Evolutionary conservation across 352 stramenopile species (phyloP), one percentile per base, ranked within the genome.

Genomic region (Phytophthora europaea): DNA sequence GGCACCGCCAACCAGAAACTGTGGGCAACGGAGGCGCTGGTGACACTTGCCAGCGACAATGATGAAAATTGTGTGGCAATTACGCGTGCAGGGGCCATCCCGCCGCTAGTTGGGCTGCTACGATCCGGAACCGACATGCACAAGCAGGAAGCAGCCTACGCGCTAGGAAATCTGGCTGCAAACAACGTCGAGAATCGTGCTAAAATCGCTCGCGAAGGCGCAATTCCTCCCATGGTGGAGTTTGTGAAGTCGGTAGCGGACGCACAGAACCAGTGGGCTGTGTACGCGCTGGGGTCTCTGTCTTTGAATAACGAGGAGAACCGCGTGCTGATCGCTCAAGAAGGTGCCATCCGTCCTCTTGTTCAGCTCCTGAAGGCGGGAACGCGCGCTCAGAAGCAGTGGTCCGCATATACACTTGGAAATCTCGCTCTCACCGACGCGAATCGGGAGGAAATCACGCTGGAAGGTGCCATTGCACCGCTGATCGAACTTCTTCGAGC

Each of bases 1-100:
- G 64, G 70, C 4, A 61, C 57, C 4, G n/a, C 23, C 10, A 69
- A 73, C 53, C 65, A 77, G 34, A 68, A 77, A 15, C 9, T 65
- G 7, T 77, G 64, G 64, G 57, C 65, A 3, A 36, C 58, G 0
- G 56, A 77, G 20, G 33, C 65, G 1, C 45, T 77, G 1, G 43
- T 55, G 40, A 70, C 54, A 0, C 22, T 73, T 16, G 28, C 65
- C 7, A 65, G 56, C 26, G 47, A 57, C 16, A 62, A 10, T 23
- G 43, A 50, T 8, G 33, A 63, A 8, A 60, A 33, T 22, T 48
- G 59, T 15, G 59, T 31, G n/a, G n/a, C 36, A 20, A 68, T 73
- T 53, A 22, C 23, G 2, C 28, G 12, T 26, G 61, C n/a, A 48
- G 66, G 48, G 16, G 52, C 20, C n/a, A 62, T 73, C 20, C 18